Base-by-base conservation (phyloP, 1,139 yeast species). In the Suhomyces guaymorum region DNA sequence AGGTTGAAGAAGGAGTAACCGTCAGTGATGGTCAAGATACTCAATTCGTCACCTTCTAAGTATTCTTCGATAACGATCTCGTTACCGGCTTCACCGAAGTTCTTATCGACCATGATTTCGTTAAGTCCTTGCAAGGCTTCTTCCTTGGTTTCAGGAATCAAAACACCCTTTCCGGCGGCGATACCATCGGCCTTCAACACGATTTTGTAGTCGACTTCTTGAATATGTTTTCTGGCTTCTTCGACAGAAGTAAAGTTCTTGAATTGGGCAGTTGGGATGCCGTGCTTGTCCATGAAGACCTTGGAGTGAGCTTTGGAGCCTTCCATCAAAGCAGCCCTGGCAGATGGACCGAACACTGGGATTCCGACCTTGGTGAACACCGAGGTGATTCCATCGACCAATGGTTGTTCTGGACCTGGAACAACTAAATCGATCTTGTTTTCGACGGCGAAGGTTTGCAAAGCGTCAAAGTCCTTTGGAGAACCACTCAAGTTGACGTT, bases 321-420 rank as follows among this genome's bases (percentile, higher is more conserved):
- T 64, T 94, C 99, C 92, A 94, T 85, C 30, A 70, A 67, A 7
- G 99, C 97, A 42, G 98, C 98, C 53, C 75, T 75, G 28, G 77
- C 83, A 28, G 88, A 78, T 17, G 99, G 99, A 7, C 98, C 99
- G 64, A 94, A 94, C 17, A 90, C 96, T 24, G 97, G 95, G 43
- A 94, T 82, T 48, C 98, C 98, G 37, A 84, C 83, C 38, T 71
- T 72, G 39, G 69, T 63, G 72, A 92, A 90, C 33, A 71, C 68
- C 15, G 81, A 65, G 22, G 90, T 63, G 42, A 92, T 80, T 30
- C 99, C 99, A 55, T 92, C 97, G 25, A 92, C 97, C 44, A 94
- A 72, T 26, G 98, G 98, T 63, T 89, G 96, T 65, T 94, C 99
- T n/a, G 99, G 98, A 27, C 99, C 99, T 24, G 98, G 98, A 33